These are phyloP conservation scores for Phytophthora tentaculata DNA, from an alignment of 352 stramenopile genomes.

Conservation along the genomic window DNA sequence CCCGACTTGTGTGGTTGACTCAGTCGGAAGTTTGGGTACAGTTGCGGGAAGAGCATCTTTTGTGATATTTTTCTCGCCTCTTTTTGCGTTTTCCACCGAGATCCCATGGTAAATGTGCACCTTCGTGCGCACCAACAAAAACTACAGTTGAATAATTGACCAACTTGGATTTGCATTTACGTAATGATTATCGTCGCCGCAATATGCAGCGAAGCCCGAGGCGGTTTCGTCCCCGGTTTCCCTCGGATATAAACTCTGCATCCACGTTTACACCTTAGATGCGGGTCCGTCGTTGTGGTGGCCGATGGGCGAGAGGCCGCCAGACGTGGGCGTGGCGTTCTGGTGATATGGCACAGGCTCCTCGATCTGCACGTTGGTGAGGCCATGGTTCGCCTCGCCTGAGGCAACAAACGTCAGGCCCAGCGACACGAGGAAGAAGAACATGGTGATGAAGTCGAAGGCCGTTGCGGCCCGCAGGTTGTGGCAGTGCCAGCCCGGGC, in stretches of 20 bases:
- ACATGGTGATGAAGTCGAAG: constrained; percentile 67
- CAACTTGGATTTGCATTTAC: constrained; percentile 11
- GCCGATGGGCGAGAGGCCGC: constrained; percentile 37
- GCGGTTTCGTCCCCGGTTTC: background rate
- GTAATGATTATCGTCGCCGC: constrained; percentile 2
- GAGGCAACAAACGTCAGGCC: constrained; percentile 38
- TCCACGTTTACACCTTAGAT: constrained; percentile 32
- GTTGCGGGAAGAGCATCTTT: too few relatives aligned
- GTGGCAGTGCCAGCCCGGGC: constrained; percentile 40
- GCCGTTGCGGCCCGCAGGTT: constrained; percentile 55
- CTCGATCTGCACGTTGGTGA: constrained; percentile 31
- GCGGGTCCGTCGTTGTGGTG: constrained; percentile 22
- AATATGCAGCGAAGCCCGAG: background rate
- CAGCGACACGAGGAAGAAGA: constrained; percentile 51
- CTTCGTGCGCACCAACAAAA: too few relatives aligned
- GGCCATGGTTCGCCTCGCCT: constrained; percentile 7
- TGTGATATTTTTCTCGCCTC: too few relatives aligned
- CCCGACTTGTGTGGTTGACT: too few relatives aligned
- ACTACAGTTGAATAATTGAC: background rate
- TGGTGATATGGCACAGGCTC: constrained; percentile 43
- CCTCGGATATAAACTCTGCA: background rate
- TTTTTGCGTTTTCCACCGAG: too few relatives aligned
- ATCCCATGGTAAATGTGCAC: too few relatives aligned
- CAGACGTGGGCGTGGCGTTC: constrained; percentile 37
- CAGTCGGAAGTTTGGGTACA: too few relatives aligned